Evolutionary conservation across 2,329 filamentous ascomycete genomes (phyloP).

Genomic region (Escovopsis sp.): DNA sequence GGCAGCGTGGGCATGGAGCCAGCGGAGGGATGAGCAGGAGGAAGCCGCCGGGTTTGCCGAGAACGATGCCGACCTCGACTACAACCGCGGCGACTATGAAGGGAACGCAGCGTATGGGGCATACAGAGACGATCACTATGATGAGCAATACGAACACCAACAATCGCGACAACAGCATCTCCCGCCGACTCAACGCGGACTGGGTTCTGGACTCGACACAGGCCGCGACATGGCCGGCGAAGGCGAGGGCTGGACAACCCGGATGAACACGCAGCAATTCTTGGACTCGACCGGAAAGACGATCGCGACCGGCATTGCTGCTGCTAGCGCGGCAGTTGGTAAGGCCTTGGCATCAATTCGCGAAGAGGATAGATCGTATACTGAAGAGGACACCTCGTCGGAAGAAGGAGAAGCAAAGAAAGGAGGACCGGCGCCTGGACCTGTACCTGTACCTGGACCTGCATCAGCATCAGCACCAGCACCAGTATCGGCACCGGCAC

Average conservation of each 20-base stretch:
- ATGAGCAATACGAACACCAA: slow-evolving; percentile 11
- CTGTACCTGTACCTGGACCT: too few species aligned
- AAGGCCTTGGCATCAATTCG: slow-evolving; percentile 71
- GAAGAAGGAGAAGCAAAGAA: slow-evolving; percentile 68
- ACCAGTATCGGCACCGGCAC: too few species aligned
- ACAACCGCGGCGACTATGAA: slow-evolving; percentile 35
- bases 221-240: slow-evolving; percentile 2
- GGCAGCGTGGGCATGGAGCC: slow-evolving; percentile 88
- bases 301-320: slow-evolving; percentile 67
- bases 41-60: slow-evolving; percentile 39
- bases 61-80: slow-evolving; percentile 34
- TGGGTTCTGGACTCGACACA: neutral
- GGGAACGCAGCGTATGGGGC: slow-evolving; percentile 36
- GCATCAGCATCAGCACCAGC: too few species aligned
- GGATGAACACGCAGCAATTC: slow-evolving; percentile 80
- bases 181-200: slow-evolving; percentile 20
- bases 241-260: slow-evolving; percentile 48
- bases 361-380: slow-evolving; percentile 71
- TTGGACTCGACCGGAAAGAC: slow-evolving; percentile 71
- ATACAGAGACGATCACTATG: slow-evolving; percentile 19
- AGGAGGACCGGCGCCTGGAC: slow-evolving; percentile 24
- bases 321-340: slow-evolving; percentile 68
- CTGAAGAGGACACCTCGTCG: slow-evolving; percentile 82
- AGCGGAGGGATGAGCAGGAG: slow-evolving; percentile 62
- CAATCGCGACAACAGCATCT: slow-evolving; percentile 8